Evolutionary conservation across 2,329 filamentous ascomycete species (phyloP).

Genomic region (Cercospora sesami): DNA sequence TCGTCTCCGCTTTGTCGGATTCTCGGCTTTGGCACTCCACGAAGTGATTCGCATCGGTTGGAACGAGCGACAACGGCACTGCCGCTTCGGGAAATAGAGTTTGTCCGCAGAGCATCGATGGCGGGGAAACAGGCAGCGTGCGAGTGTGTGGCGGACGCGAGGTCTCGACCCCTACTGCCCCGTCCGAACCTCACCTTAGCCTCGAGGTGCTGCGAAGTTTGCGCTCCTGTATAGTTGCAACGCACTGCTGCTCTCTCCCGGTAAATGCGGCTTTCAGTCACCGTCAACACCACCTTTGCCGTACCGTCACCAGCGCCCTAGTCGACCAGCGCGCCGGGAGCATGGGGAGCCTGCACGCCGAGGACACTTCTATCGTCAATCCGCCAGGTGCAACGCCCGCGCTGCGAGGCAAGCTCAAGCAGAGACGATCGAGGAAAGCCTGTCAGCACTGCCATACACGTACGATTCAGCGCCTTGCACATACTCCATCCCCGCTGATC

Average conservation of each 20-base stretch:
- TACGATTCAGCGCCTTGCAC: not conserved
- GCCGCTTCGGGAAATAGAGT: not conserved
- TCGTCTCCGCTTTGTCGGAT: conserved; percentile 1
- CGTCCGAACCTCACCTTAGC: conserved; percentile 4
- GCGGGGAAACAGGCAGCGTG: conserved; percentile 3
- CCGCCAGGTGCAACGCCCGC: conserved; percentile 1
- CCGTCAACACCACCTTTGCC: conserved; percentile 11
- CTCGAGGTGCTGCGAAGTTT: conserved; percentile 7
- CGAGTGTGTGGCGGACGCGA: not conserved
- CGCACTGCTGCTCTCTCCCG: conserved; percentile 10
- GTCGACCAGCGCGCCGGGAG: not conserved
- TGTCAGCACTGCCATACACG: conserved; percentile 29
- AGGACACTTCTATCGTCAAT: conserved; percentile 9
- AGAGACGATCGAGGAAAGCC: conserved; percentile 26
- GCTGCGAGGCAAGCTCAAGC: conserved; percentile 26
- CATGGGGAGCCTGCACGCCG: conserved; percentile 13
- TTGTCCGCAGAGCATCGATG: not conserved
- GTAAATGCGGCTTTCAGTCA: conserved; percentile 19
- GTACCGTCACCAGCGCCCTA: conserved; percentile 8
- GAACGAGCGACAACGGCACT: not conserved
- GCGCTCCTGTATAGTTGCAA: conserved; percentile 8
- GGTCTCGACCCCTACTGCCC: conserved; percentile 5
- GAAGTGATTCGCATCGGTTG: not conserved
- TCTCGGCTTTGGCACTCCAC: not conserved
- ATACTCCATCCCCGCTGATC: not conserved